phyloP scores from a whole-genome alignment of 208 protist genomes.

The Leishmania tropica region DNA sequence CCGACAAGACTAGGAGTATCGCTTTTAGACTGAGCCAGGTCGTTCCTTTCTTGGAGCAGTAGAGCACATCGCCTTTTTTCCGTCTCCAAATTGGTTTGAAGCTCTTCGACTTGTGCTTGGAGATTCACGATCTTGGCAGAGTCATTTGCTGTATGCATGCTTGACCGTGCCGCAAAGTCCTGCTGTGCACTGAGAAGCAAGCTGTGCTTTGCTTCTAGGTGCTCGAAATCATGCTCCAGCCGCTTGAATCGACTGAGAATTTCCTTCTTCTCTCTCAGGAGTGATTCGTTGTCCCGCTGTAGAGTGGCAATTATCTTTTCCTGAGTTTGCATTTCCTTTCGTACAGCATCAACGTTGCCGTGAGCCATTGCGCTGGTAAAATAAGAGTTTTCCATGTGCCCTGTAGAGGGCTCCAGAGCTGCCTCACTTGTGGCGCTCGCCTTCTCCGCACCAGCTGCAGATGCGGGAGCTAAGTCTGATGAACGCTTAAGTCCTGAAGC shows the following conservation, averaged over 20 bases:
- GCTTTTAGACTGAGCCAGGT: background rate
- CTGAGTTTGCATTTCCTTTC: slow-evolving; percentile 63
- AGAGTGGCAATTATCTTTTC: slow-evolving; percentile 72
- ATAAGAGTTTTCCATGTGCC: background rate
- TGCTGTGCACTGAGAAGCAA: slow-evolving; percentile 53
- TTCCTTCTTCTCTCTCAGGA: slow-evolving; percentile 52
- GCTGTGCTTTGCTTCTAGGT: slow-evolving; percentile 71
- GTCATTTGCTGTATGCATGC: slow-evolving; percentile 37
- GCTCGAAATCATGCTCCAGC: slow-evolving; percentile 52
- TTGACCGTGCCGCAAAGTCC: slow-evolving; percentile 21
- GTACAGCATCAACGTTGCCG: slow-evolving; percentile 32
- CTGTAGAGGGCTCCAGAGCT: background rate
- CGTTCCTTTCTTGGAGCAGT: slow-evolving; percentile 6
- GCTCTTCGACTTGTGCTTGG: slow-evolving; percentile 42
- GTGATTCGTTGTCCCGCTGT: slow-evolving; percentile 69
- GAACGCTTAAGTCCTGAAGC: background rate
- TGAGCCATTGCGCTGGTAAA: background rate
- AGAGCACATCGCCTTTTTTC: slow-evolving; percentile 15
- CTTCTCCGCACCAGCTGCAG: background rate
- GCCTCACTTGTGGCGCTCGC: background rate
- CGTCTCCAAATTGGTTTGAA: slow-evolving; percentile 22
- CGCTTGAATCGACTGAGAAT: slow-evolving; percentile 42
- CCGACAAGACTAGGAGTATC: background rate
- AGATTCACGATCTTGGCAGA: slow-evolving; percentile 50
- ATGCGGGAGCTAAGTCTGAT: background rate